A percentile compares a stretch with the other conserved stretches of the same genome.
Conservation (phyloP, 2,329 filamentous ascomycete genomes). For the Endoconidiophora laricicola region DNA sequence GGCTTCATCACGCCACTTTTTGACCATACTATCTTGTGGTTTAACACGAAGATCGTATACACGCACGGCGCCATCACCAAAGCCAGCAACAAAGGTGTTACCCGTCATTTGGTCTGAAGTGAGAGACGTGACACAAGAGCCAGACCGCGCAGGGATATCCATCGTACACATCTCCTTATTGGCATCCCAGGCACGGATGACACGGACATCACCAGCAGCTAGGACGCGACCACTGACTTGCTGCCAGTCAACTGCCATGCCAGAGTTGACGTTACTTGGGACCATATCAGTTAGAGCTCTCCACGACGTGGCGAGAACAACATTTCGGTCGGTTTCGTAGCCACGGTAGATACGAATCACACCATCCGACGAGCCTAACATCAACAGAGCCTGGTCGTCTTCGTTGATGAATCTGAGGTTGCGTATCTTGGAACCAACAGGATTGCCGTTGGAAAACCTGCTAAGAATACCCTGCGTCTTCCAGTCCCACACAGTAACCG, state of each 20-base stretch:
- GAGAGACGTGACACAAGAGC: slow-evolving; percentile 86
- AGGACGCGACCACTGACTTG: slow-evolving; percentile 89
- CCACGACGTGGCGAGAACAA: slow-evolving; percentile 81
- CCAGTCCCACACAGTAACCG: slow-evolving; percentile 88
- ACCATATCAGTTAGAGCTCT: slow-evolving; percentile 86
- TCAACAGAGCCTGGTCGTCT: slow-evolving; percentile 84
- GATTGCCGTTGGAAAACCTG: slow-evolving; percentile 89
- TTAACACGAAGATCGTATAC: slow-evolving; percentile 82
- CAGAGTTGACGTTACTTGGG: slow-evolving; percentile 83
- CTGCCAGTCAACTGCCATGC: slow-evolving; percentile 97
- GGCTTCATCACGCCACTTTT: slow-evolving; percentile 84
- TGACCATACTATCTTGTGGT: slow-evolving; percentile 81
- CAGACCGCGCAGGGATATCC: slow-evolving; percentile 88
- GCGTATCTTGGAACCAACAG: slow-evolving; percentile 75
- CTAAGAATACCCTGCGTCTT: slow-evolving; percentile 56
- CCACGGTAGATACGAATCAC: slow-evolving; percentile 86
- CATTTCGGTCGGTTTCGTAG: slow-evolving; percentile 61
- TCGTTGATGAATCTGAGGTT: slow-evolving; percentile 97
- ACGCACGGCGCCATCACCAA: slow-evolving; percentile 84
- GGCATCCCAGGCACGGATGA: slow-evolving; percentile 92
- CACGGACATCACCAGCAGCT: slow-evolving; percentile 90
- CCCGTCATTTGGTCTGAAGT: slow-evolving; percentile 97
- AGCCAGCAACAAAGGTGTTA: slow-evolving; percentile 88
- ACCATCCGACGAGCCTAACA: slow-evolving; percentile 90
- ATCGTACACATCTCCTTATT: slow-evolving; percentile 81